Base-by-base conservation (phyloP, 352 stramenopile genomes). In the Globisporangium yorkense region DNA sequence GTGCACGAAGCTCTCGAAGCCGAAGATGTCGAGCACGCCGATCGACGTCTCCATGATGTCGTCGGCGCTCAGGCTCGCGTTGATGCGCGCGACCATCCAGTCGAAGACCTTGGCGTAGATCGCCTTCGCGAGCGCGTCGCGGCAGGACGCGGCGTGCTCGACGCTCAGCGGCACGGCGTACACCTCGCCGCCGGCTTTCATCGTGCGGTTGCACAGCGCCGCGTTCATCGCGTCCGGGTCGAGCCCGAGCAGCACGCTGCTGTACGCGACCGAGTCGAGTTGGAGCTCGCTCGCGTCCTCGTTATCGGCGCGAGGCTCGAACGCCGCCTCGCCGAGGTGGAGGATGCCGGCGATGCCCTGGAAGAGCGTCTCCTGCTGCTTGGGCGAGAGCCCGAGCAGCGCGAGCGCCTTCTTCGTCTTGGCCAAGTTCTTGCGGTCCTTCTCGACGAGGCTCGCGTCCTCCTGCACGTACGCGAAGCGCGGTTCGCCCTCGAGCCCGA, bases 61-160 rank as follows among this genome's bases (percentile, higher is more conserved):
- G 8, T 75, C 66, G 1, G 66, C 70, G 27, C 63, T 58, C 12
- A 88, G 57, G 54, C 79, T 94, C 21, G 71, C 72, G 65, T 97
- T 97, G 68, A 97, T 93, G 43, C 71, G 68, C 60, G 80, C 74
- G 39, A 99, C 94, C 43, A 99, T 77, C 94, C 94, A 98, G 55
- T 98, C 72, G 69, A 99, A 99, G n/a, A 98, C 63, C 56, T 84
- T 90, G 1, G 89, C 90, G 71, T 99, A 99, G 24, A 98, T 82
- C 39, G 96, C 78, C 71, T 98, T 98, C 12, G 94, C 92, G 27
- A 99, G 78, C 2, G 93, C 92, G 65, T 98, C 92, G 27, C 92
- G 74, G 40, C 88, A 88, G 46, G 92, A 92, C 8, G 71, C 66
- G 27, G 69, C 95, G 56, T 96, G 80, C 16, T 71, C 83, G 0